Percentiles rank a stretch among this genome's conserved stretches.
These are phyloP conservation scores for Pichia rugopelliculosa DNA, from an alignment of 805 yeast species.

Conservation along the genomic window DNA sequence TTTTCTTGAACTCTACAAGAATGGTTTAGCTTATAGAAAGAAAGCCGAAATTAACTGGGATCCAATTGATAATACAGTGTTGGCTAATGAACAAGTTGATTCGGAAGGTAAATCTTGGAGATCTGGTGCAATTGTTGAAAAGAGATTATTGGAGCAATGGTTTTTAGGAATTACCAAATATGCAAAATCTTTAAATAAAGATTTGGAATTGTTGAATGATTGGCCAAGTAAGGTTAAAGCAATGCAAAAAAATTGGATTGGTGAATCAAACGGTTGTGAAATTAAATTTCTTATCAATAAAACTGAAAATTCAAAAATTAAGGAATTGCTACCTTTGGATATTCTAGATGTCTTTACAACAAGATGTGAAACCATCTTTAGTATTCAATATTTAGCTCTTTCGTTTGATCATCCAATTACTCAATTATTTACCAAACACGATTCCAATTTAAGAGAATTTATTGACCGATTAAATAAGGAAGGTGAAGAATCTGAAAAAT, in stretches of 20 bases:
- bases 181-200: conserved; percentile 60
- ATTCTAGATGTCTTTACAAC: conserved; percentile 66
- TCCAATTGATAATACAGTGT: conserved; percentile 88
- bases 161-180: conserved; percentile 82
- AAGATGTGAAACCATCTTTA: conserved; percentile 79
- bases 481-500: conserved; percentile 31
- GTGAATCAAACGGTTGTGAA: conserved; percentile 75
- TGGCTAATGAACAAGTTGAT: conserved; percentile 97
- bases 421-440: conserved; percentile 28
- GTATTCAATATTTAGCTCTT: conserved; percentile 77
- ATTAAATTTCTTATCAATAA: conserved; percentile 38
- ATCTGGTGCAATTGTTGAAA: conserved; percentile 92
- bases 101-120: conserved; percentile 90
- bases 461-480: conserved; percentile 31
- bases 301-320: conserved; percentile 7
- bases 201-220: conserved; percentile 48
- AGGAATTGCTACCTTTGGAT: conserved; percentile 9
- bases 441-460: conserved; percentile 40
- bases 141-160: conserved; percentile 80
- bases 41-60: conserved; percentile 96
- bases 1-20: conserved; percentile 62
- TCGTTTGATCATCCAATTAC: conserved; percentile 65
- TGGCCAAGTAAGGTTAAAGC: conserved; percentile 89
- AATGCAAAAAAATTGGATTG: conserved; percentile 95
- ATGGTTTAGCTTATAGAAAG: conserved; percentile 78